These are phyloP conservation scores for Penicillium soppii DNA, from an alignment of 495 filamentous ascomycete species.

Conservation along the genomic window DNA sequence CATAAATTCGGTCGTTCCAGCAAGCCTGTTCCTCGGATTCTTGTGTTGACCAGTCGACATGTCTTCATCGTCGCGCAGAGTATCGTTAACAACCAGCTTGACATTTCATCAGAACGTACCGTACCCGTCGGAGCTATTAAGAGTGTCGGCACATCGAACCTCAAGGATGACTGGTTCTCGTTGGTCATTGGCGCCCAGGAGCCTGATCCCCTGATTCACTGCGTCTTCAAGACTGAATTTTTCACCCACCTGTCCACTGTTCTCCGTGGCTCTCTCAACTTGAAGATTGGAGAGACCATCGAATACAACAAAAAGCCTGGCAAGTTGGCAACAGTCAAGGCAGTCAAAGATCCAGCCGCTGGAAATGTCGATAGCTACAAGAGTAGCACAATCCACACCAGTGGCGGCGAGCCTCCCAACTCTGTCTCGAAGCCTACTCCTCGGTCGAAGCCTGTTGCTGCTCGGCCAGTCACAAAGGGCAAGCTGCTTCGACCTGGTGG, in stretches of 20 bases:
- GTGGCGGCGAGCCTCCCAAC: slow-evolving; percentile 76
- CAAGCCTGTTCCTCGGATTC: slow-evolving; percentile 80
- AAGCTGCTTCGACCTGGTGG: slow-evolving; percentile 89
- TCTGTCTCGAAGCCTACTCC: slow-evolving; percentile 84
- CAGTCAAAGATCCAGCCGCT: slow-evolving; percentile 78
- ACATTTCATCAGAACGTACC: slow-evolving; percentile 76
- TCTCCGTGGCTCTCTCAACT: slow-evolving; percentile 73
- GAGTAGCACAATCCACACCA: slow-evolving; percentile 84
- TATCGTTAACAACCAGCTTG: slow-evolving; percentile 75
- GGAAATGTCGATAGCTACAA: slow-evolving; percentile 83
- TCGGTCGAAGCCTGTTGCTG: slow-evolving; percentile 76
- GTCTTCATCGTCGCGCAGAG: slow-evolving; percentile 86
- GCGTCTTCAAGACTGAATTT: slow-evolving; percentile 95
- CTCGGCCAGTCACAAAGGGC: slow-evolving; percentile 83
- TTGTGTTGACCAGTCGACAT: slow-evolving; percentile 83
- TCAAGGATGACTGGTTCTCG: slow-evolving; percentile 96
- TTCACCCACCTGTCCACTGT: slow-evolving; percentile 81
- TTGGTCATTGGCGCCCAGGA: slow-evolving; percentile 88
- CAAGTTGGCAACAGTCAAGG: slow-evolving; percentile 84
- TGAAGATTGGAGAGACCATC: slow-evolving; percentile 79
- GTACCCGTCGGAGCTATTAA: slow-evolving; percentile 85
- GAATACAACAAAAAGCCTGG: slow-evolving; percentile 99
- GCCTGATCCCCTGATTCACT: slow-evolving; percentile 86
- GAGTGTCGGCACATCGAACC: slow-evolving; percentile 71
- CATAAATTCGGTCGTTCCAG: slow-evolving; percentile 95